A percentile compares a stretch with the other conserved stretches of the same genome.
Evolutionary conservation across 208 protist species (phyloP).

Genomic region (Herpetomonas samuelpessoai): DNA sequence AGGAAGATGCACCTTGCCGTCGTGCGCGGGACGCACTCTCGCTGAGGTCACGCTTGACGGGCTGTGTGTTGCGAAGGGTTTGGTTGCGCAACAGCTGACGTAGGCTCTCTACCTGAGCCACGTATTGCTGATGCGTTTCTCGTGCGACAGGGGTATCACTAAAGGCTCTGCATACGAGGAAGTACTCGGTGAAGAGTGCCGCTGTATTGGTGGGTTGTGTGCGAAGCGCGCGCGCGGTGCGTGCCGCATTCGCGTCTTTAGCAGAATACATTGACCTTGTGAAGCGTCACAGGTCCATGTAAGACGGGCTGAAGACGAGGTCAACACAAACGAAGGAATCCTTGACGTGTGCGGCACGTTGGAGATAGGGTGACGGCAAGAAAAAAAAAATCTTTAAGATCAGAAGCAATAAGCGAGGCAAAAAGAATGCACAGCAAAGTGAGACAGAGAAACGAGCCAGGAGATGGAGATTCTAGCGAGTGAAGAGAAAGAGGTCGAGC

Average conservation of each 20-base stretch:
- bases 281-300: not conserved
- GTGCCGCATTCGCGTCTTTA: constrained; percentile 35
- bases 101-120: constrained; percentile 25
- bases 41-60: not conserved
- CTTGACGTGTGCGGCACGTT: no score
- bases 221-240: constrained; percentile 23
- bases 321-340: no score
- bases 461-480: no score
- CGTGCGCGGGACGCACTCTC: not conserved
- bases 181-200: constrained; percentile 35
- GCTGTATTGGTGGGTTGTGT: constrained; percentile 30
- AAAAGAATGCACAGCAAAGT: constrained; percentile 7
- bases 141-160: constrained; percentile 27
- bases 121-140: constrained; percentile 36
- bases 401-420: not conserved
- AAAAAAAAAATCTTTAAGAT: not conserved
- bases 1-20: not conserved
- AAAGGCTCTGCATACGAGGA: constrained; percentile 24
- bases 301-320: no score
- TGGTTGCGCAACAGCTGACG: constrained; percentile 21
- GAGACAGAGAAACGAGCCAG: not conserved
- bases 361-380: not conserved
- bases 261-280: constrained; percentile 39
- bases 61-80: constrained; percentile 18
- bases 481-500: no score